phyloP scores from a whole-genome alignment of 2,329 filamentous ascomycete genomes.

The Nemania diffusa region DNA sequence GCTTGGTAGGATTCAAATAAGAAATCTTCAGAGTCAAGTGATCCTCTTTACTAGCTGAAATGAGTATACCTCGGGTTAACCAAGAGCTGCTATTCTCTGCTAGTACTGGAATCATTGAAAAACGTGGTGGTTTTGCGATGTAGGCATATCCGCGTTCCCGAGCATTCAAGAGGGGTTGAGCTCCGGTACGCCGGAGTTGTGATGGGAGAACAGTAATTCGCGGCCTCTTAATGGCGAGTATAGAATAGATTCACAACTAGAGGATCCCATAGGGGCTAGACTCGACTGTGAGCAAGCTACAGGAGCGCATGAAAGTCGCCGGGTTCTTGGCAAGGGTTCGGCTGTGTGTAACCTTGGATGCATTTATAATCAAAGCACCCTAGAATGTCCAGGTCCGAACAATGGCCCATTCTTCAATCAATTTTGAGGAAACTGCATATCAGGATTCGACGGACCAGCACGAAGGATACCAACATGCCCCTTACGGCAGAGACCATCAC shows the following conservation, averaged over 20 bases:
- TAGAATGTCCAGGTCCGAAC: background rate
- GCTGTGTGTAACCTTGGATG: background rate
- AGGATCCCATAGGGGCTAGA: too few relatives aligned
- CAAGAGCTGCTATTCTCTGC: background rate
- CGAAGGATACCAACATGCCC: slow-evolving; percentile 32
- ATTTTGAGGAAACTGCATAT: background rate
- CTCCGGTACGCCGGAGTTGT: background rate
- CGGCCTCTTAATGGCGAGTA: background rate
- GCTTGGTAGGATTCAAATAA: background rate
- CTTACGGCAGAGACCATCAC: slow-evolving; percentile 34
- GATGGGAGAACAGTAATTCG: background rate
- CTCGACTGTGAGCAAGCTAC: background rate
- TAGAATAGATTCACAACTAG: too few relatives aligned
- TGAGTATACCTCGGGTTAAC: background rate
- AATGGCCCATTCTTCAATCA: background rate
- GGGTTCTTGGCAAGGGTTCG: background rate
- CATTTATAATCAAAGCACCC: background rate
- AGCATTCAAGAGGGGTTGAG: background rate
- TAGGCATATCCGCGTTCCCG: background rate
- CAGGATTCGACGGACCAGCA: background rate
- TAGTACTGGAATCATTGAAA: background rate
- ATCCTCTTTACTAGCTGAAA: background rate
- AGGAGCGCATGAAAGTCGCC: background rate
- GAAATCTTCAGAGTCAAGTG: background rate
- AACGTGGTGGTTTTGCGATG: too few relatives aligned